Base-by-base conservation (phyloP, 1,284 basidiomycete genomes). In the Neonothopanus nambi region DNA sequence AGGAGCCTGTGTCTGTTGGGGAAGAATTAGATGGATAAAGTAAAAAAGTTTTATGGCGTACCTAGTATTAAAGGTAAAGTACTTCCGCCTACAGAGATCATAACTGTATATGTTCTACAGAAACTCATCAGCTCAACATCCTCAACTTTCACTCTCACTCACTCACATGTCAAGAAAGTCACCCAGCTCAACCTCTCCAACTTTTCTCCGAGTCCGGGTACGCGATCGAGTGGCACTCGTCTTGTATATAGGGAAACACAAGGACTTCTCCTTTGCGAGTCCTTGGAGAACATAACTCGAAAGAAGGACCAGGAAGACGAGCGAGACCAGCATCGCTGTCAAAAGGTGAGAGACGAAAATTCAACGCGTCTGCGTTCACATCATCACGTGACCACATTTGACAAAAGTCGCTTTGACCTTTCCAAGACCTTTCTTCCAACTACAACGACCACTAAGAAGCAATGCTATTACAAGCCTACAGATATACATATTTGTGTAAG, bases 1-100 rank as follows among this genome's bases (percentile, higher is more conserved):
- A 78, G 3, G 81, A 83, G 33, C 81, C 81, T 6, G 80, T 82
- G 53, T 83, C 81, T 79, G 50, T n/a, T 37, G 28, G 23, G 15
- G 21, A n/a, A 37, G 13, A 33, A 45, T 43, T 20, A n/a, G n/a
- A n/a, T n/a, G n/a, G n/a, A n/a, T n/a, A n/a, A n/a, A n/a, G n/a
- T n/a, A n/a, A n/a, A n/a, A 11, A 38, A 43, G 9, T 20, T 23
- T 38, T 6, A 17, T 12, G 41, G 36, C 71, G 46, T 48, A 79
- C 78, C 78, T 21, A 82, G 64, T 36, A 81, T 68, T 17, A 81
- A 61, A 15, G 78, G 71, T 3, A 70, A 65, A 3, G 66, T 62
- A 15, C 66, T 67, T 24, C 63, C 69, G 28, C 80, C 79, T 39
- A 82, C 63, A 21, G 67, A 68, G 28, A 80, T 57, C 18, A 75